Conservation (phyloP, 352 stramenopile genomes). For the Globisporangium sylvaticum region DNA sequence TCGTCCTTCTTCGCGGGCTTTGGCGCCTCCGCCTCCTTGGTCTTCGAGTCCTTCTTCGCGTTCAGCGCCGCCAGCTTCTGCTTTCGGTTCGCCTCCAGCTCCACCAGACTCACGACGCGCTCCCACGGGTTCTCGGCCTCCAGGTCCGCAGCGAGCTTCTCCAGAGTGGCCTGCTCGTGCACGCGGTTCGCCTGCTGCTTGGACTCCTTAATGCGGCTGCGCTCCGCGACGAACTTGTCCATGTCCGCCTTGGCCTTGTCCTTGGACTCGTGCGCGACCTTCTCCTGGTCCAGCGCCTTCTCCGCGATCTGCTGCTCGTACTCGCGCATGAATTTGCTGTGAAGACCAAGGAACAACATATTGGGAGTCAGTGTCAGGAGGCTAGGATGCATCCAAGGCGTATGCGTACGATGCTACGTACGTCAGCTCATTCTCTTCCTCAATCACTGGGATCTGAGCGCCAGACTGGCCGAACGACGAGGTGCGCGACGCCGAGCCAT, state of each 20-base stretch:
- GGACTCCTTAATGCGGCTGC: conserved; percentile 82
- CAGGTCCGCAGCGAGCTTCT: conserved; percentile 93
- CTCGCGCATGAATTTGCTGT: conserved; percentile 70
- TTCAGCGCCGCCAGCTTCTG: conserved; percentile 66
- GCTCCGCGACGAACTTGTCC: conserved; percentile 82
- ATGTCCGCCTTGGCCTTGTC: conserved; percentile 62
- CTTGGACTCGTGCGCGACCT: conserved; percentile 68
- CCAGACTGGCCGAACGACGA: conserved; percentile 19
- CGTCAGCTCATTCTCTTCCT: conserved; percentile 76
- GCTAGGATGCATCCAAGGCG: not conserved
- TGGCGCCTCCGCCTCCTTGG: conserved; percentile 38
- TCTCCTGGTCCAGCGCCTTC: conserved; percentile 70
- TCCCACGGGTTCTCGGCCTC: conserved; percentile 95
- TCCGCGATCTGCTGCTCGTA: conserved; percentile 63
- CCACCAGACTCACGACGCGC: conserved; percentile 91
- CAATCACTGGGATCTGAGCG: conserved; percentile 35
- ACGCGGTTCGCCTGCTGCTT: conserved; percentile 92
- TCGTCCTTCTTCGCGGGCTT: conserved; percentile 49
- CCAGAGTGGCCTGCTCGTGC: conserved; percentile 92
- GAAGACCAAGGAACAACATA: conserved; percentile 7
- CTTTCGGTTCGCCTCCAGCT: conserved; percentile 80
- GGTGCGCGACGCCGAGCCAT: conserved; percentile 13
- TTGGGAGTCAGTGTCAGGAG: not conserved
- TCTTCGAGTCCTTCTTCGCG: conserved; percentile 41
- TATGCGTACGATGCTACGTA: conserved; percentile 25